Percentiles rank a stretch among this genome's conserved stretches.
phyloP scores from a whole-genome alignment of 805 yeast genomes.

The Myxozyma monticola region DNA sequence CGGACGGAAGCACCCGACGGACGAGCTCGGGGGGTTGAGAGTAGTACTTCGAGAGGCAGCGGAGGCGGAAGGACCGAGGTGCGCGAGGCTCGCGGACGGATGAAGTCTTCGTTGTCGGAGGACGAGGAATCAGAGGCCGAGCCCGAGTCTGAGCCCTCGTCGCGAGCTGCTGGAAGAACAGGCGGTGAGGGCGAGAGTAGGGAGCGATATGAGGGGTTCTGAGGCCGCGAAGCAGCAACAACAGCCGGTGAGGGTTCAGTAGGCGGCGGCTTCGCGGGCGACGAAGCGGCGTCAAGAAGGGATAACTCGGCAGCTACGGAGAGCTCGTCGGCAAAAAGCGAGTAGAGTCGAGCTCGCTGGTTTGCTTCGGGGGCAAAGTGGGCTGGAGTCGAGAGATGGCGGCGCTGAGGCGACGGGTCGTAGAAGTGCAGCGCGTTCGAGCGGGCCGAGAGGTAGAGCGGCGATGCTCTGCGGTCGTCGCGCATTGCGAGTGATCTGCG shows the following conservation, averaged over 20 bases:
- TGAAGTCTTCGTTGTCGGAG: slow-evolving; percentile 5
- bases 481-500: slow-evolving; percentile 16
- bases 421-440: slow-evolving; percentile 32
- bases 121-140: slow-evolving; percentile 17
- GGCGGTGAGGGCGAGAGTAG: slow-evolving; percentile 7
- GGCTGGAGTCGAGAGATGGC: slow-evolving; percentile 20
- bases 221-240: slow-evolving; percentile 2
- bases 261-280: slow-evolving; percentile 13
- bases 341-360: slow-evolving; percentile 2
- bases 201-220: slow-evolving; percentile 18
- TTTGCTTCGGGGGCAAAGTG: slow-evolving; percentile 6
- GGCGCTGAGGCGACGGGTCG: slow-evolving; percentile 29
- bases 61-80: slow-evolving; percentile 23
- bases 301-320: slow-evolving; percentile 21
- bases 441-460: slow-evolving; percentile 32
- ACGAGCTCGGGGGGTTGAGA: background rate
- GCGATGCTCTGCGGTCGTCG: slow-evolving; percentile 26
- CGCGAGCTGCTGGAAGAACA: slow-evolving; percentile 1
- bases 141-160: slow-evolving; percentile 10
- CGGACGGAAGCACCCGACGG: slow-evolving; percentile 29
- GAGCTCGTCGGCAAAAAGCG: slow-evolving; percentile 21
- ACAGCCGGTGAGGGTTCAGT: slow-evolving; percentile 1
- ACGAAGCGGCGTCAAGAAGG: slow-evolving; percentile 7
- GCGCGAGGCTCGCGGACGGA: background rate
- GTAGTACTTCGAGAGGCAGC: slow-evolving; percentile 7